phyloP scores from a whole-genome alignment of 495 filamentous ascomycete species.

The Echria macrotheca region DNA sequence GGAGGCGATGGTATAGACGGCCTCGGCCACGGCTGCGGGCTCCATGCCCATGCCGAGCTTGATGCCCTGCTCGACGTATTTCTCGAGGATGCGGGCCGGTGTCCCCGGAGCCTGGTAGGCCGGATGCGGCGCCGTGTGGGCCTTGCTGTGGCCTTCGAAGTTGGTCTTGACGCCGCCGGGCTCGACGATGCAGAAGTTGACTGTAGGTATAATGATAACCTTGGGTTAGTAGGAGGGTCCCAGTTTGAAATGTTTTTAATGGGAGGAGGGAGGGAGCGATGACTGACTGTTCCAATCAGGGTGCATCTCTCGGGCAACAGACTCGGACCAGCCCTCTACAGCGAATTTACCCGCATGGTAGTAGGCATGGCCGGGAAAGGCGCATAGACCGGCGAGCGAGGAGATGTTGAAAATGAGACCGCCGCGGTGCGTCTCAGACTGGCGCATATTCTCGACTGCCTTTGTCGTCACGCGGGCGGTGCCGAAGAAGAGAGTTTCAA shows the following conservation, averaged over 20 bases:
- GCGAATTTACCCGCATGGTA: slow-evolving; percentile 55
- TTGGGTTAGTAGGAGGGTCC: not conserved
- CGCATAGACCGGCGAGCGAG: slow-evolving; percentile 44
- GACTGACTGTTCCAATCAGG: slow-evolving; percentile 49
- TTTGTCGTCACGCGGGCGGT: slow-evolving; percentile 39
- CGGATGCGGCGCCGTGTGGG: slow-evolving; percentile 25
- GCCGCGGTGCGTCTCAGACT: slow-evolving; percentile 33
- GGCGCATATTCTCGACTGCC: slow-evolving; percentile 43
- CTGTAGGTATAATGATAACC: not conserved
- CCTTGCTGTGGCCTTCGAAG: slow-evolving; percentile 30
- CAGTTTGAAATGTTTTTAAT: too few relatives aligned
- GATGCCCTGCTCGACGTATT: slow-evolving; percentile 35
- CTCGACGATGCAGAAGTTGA: slow-evolving; percentile 46
- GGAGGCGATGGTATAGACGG: slow-evolving; percentile 34
- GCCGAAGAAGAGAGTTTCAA: slow-evolving; percentile 54
- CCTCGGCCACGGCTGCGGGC: slow-evolving; percentile 31
- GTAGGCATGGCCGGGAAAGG: slow-evolving; percentile 42
- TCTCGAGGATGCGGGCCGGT: slow-evolving; percentile 35
- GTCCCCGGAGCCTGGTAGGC: slow-evolving; percentile 35
- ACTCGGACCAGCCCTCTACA: slow-evolving; percentile 52
- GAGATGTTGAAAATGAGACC: slow-evolving; percentile 51
- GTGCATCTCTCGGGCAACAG: slow-evolving; percentile 44
- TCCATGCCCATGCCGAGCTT: slow-evolving; percentile 12
- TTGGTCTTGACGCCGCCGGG: slow-evolving; percentile 48
- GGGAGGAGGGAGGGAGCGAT: too few relatives aligned